Evolutionary conservation across 2,329 filamentous ascomycete species (phyloP), one percentile per base, ranked within the genome.

Genomic region (Penicillium sp.): DNA sequence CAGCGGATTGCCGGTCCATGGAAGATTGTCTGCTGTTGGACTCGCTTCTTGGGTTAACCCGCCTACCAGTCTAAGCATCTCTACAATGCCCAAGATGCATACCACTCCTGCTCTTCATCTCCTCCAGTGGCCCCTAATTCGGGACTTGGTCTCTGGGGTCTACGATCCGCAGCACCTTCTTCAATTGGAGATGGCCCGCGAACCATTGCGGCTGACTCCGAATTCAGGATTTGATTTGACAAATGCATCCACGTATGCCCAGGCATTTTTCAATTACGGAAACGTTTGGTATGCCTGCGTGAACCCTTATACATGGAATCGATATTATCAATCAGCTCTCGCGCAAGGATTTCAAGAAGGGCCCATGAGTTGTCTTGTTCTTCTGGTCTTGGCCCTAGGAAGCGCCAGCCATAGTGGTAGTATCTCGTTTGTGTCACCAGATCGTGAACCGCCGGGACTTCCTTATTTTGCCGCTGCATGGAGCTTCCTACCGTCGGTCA

Each of bases 211-310:
- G 60, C 71, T 83, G 52, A 75, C 73, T 51, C 70, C 76, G 1
- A 84, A 83, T 16, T 77, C 87, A 44, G 85, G 85, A 12, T 81
- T 91, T 56, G 88, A 91, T 69, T 75, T 92, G 41, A 88, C 87
- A 42, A 90, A 91, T 68, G 88, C 87, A 1, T 82, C 85, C 44
- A 82, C 85, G 4, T 92, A 91, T 69, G 87, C 90, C 38, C 85
- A 89, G 67, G 87, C 89, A 1, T 93, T 90, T 71, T 94, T 93
- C 67, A 86, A 88, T 55, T 82, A 87, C 40, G 90, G 91, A 57
- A 93, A 93, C 61, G 82, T 91, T 3, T 93, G 90, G 88, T 93
- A 93, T 66, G 89, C 90, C 10, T 91, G 88, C 64, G 88, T 94
- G 33, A 92, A 91, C 68, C 89, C 89, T 1, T 89, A 89, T 70